phyloP scores from a whole-genome alignment of 192 early-diverging fungal genomes.

The Paraglomus brasilianum region DNA sequence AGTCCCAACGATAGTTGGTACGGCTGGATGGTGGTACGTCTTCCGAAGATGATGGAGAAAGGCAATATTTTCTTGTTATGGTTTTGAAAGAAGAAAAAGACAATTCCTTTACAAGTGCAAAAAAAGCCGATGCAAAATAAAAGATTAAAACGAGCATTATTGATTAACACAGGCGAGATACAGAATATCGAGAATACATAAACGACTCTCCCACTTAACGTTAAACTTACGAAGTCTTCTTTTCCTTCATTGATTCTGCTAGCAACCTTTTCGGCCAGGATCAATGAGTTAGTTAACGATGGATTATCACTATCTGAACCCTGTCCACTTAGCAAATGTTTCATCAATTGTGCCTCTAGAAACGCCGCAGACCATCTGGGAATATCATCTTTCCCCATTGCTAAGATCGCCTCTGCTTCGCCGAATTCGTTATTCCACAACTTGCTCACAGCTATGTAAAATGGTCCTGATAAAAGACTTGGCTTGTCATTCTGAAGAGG shows the following conservation, averaged over 20 bases:
- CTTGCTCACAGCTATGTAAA: slow-evolving; percentile 17
- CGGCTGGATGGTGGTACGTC: slow-evolving; percentile 34
- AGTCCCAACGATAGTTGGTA: slow-evolving; percentile 47
- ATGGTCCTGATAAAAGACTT: background rate
- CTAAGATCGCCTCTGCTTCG: slow-evolving; percentile 36
- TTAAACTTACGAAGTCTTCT: slow-evolving; percentile 33
- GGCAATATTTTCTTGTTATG: slow-evolving; percentile 32
- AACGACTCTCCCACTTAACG: background rate
- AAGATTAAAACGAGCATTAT: background rate
- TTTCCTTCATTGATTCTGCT: slow-evolving; percentile 37
- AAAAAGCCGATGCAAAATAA: slow-evolving; percentile 14
- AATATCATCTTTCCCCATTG: slow-evolving; percentile 22
- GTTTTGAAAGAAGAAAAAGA: slow-evolving; percentile 31
- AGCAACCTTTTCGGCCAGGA: slow-evolving; percentile 39
- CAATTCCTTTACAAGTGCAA: slow-evolving; percentile 28
- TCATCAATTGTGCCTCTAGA: slow-evolving; percentile 42
- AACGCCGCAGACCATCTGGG: slow-evolving; percentile 43
- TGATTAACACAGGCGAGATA: background rate
- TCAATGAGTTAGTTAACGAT: slow-evolving; percentile 37
- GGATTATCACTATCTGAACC: slow-evolving; percentile 36
- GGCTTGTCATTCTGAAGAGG: background rate
- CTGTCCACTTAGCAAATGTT: slow-evolving; percentile 42
- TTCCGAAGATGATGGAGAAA: slow-evolving; percentile 29
- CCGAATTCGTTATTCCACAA: slow-evolving; percentile 46
- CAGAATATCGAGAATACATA: too few species aligned